Evolutionary conservation across 768 basidiomycete genomes (phyloP).

Genomic region (Lentinula aciculospora): DNA sequence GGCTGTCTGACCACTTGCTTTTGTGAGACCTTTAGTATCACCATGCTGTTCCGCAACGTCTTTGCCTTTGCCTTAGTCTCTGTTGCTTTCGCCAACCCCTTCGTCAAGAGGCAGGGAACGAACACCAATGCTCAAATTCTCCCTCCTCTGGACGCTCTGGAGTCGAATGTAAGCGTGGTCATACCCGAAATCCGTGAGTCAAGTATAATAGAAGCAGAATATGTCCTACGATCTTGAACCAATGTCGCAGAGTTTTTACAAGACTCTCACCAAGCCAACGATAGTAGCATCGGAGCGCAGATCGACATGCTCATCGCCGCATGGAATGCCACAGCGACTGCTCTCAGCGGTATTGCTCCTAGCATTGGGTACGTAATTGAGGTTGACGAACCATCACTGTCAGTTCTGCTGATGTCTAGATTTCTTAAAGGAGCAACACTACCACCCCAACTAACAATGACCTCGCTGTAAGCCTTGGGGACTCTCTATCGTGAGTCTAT

Average conservation of each 20-base stretch:
- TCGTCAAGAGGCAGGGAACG: conserved; percentile 22
- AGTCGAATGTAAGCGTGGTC: conserved; percentile 14
- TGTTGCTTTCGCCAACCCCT: conserved; percentile 22
- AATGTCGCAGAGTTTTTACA: conserved; percentile 19
- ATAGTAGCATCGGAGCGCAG: conserved; percentile 22
- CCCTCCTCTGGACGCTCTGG: conserved; percentile 20
- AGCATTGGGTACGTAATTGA: conserved; percentile 1
- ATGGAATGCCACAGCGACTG: conserved; percentile 18
- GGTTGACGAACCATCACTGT: neutral
- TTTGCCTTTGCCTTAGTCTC: conserved; percentile 22
- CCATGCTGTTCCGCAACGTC: conserved; percentile 25
- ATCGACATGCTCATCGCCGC: conserved; percentile 19
- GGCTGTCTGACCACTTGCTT: neutral
- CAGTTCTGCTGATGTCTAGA: neutral
- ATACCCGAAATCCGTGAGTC: conserved; percentile 23
- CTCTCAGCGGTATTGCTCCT: conserved; percentile 16
- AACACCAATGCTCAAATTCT: conserved; percentile 27
- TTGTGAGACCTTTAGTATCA: conserved; percentile 5
- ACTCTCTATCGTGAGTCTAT: conserved; percentile 22
- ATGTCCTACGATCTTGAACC: neutral
- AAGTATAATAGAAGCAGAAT: neutral
- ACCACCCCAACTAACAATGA: conserved; percentile 28
- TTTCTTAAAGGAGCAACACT: conserved; percentile 24
- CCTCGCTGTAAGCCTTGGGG: conserved; percentile 23
- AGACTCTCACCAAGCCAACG: conserved; percentile 23